Evolutionary conservation across 2,329 filamentous ascomycete genomes (phyloP), one percentile per base, ranked within the genome.

Genomic region (Rhynchosporium graminicola): DNA sequence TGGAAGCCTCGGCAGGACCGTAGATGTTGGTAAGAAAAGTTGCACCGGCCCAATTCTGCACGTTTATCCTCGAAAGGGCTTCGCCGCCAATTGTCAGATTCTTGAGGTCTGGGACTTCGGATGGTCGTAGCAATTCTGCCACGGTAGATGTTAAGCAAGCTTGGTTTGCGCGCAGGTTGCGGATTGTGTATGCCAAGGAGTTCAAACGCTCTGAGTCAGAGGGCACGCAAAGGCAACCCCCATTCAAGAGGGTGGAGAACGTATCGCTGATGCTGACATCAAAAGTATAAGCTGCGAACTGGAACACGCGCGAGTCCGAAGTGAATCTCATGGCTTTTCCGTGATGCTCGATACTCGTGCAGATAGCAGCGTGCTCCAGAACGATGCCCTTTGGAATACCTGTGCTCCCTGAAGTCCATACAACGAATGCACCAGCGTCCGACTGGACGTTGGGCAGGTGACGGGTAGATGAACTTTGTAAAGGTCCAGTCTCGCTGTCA

Each of bases 391-490:
- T 68, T 10, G 66, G 66, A n/a, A 47, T 59, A 7, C 65, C 65
- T 3, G 47, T 60, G 3, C 55, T 65, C 6, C 69, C 69, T 29
- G 66, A 70, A 33, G 69, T 70, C 50, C 65, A 69, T 3, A 71
- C 65, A 6, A 67, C 33, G 28, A 64, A 71, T 5, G 65, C 59
- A 10, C 29, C 9, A 50, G 20, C 20, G 20, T 20, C 20, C 20
- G 20, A 20, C 20, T 20, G 20, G 20, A 20, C 20, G 20, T 20
- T 20, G 20, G 20, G 20, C 20, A 20, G 20, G 20, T 20, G 20
- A 20, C 20, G 20, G 20, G 20, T 20, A 20, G 20, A 20, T 20
- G 20, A 20, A 20, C 20, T 20, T 20, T 20, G 20, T 20, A 20
- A 20, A 20, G 20, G 20, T 20, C 20, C 20, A 20, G 20, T 20